These are phyloP conservation scores for Phytophthora pinifolia DNA, from an alignment of 352 stramenopile genomes.

Conservation along the genomic window DNA sequence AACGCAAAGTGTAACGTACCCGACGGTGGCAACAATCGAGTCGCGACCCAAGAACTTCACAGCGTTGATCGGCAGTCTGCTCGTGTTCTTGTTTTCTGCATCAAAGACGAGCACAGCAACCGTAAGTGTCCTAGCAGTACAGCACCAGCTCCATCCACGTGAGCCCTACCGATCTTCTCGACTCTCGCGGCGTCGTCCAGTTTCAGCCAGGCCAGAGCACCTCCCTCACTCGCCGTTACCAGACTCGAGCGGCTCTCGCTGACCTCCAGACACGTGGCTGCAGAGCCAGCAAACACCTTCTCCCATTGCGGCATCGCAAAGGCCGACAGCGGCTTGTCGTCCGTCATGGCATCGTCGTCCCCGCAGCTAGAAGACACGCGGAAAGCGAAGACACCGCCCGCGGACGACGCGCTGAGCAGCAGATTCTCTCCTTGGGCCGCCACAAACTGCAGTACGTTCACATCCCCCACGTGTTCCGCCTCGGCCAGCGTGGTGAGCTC, in stretches of 20 bases:
- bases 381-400: slow-evolving; percentile 48
- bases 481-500: slow-evolving; percentile 52
- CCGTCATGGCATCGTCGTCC: slow-evolving; percentile 20
- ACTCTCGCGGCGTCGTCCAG: slow-evolving; percentile 53
- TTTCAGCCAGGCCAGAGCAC: slow-evolving; percentile 66
- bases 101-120: not conserved
- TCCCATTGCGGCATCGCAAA: slow-evolving; percentile 63
- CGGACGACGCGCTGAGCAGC: slow-evolving; percentile 62
- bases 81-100: slow-evolving; percentile 54
- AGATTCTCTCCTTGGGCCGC: slow-evolving; percentile 42
- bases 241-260: slow-evolving; percentile 47
- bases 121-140: not conserved
- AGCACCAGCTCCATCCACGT: not conserved
- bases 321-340: slow-evolving; percentile 11
- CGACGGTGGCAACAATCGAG: slow-evolving; percentile 67
- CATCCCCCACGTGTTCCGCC: slow-evolving; percentile 52
- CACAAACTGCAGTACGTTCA: slow-evolving; percentile 66
- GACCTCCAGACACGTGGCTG: slow-evolving; percentile 61
- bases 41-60: slow-evolving; percentile 76
- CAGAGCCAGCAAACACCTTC: slow-evolving; percentile 39
- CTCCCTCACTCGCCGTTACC: slow-evolving; percentile 52
- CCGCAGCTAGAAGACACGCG: slow-evolving; percentile 31
- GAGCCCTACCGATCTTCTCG: slow-evolving; percentile 48
- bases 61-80: slow-evolving; percentile 53
- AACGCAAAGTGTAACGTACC: slow-evolving; percentile 31